These are phyloP conservation scores for Amanita fuliginea DNA, from an alignment of 768 basidiomycete genomes.

Conservation along the genomic window DNA sequence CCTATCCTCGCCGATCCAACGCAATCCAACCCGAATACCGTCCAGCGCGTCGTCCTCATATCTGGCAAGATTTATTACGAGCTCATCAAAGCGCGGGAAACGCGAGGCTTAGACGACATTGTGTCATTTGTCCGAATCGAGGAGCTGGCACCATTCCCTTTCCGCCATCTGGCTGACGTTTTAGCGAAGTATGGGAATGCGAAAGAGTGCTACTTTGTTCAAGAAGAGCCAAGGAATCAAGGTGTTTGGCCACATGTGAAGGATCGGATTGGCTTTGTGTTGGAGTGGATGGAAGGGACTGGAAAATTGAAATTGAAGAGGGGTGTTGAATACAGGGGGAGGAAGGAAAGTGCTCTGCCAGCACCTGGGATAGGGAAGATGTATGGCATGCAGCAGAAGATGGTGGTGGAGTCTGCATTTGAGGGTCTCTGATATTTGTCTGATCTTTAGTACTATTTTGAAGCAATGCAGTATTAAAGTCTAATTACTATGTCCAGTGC, in stretches of 20 bases:
- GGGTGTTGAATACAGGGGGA: slow-evolving; percentile 45
- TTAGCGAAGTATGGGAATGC: slow-evolving; percentile 35
- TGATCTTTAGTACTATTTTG: too few relatives aligned
- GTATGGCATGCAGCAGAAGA: slow-evolving; percentile 56
- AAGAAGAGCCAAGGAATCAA: slow-evolving; percentile 87
- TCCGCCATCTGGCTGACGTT: slow-evolving; percentile 33
- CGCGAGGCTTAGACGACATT: slow-evolving; percentile 30
- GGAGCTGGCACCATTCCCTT: slow-evolving; percentile 86
- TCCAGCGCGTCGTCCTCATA: slow-evolving; percentile 60
- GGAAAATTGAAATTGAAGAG: slow-evolving; percentile 7
- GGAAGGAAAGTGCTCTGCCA: slow-evolving; percentile 63
- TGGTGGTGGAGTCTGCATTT: slow-evolving; percentile 50
- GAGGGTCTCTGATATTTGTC: slow-evolving; percentile 22
- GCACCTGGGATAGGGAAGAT: slow-evolving; percentile 66
- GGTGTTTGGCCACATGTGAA: slow-evolving; percentile 66
- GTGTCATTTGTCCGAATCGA: slow-evolving; percentile 74
- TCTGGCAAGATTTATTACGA: slow-evolving; percentile 88
- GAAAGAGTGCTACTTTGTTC: slow-evolving; percentile 51
- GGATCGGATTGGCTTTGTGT: slow-evolving; percentile 40
- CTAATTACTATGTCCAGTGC: too few relatives aligned
- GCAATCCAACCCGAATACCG: slow-evolving; percentile 19
- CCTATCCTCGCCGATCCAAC: slow-evolving; percentile 53
- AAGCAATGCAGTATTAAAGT: too few relatives aligned
- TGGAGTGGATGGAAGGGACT: slow-evolving; percentile 23
- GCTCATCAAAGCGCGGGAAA: slow-evolving; percentile 57